Conservation (phyloP, 2,329 filamentous ascomycete genomes). For the Neonectria magnoliae region DNA sequence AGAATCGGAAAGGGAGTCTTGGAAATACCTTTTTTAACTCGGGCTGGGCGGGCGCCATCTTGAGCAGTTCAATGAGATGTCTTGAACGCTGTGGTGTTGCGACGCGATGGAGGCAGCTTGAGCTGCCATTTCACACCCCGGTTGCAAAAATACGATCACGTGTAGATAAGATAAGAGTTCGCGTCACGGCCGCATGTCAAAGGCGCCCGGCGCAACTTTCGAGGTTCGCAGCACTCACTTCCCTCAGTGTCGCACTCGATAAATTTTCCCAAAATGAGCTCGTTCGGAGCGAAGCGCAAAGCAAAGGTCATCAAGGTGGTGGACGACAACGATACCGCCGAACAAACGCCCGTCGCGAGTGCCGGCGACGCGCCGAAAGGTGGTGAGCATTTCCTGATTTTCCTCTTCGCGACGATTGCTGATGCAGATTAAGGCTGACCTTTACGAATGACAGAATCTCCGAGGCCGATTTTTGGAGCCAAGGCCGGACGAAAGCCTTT, state of each 20-base stretch:
- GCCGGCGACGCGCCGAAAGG: constrained; percentile 44
- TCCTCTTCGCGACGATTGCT: constrained; percentile 42
- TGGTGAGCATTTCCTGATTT: constrained; percentile 48
- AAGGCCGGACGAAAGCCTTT: constrained; percentile 63
- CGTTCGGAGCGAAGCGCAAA: constrained; percentile 70
- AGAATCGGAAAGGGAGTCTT: not conserved
- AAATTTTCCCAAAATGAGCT: constrained; percentile 55
- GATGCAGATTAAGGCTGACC: constrained; percentile 51
- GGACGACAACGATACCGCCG: constrained; percentile 67
- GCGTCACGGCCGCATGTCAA: constrained; percentile 33
- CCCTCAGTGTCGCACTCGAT: not conserved
- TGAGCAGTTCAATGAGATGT: constrained; percentile 51
- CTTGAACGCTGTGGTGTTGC: constrained; percentile 38
- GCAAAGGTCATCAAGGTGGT: constrained; percentile 79
- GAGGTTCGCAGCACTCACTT: not conserved
- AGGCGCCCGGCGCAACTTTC: constrained; percentile 29
- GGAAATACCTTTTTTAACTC: constrained; percentile 91
- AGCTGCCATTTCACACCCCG: constrained; percentile 38
- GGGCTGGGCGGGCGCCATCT: constrained; percentile 98
- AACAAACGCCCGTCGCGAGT: constrained; percentile 32
- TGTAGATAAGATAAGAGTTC: constrained; percentile 58
- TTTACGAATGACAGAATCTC: constrained; percentile 41
- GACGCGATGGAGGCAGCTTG: constrained; percentile 42
- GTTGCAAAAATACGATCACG: constrained; percentile 52
- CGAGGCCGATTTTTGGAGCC: constrained; percentile 51